phyloP scores from a whole-genome alignment of 345 rosid species.

The Hibiscus tridactylites region DNA sequence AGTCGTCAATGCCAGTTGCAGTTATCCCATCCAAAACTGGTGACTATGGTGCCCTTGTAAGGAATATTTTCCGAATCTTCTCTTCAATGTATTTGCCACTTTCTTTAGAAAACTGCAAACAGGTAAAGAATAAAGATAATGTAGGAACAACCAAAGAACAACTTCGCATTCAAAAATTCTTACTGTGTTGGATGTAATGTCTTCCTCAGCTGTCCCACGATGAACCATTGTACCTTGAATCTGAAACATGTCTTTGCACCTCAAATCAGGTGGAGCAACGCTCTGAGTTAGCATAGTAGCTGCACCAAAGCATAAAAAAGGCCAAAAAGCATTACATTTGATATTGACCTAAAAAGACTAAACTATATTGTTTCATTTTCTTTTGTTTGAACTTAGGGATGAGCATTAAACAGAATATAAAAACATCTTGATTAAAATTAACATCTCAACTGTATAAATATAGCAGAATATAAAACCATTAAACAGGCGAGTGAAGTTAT shows the following conservation, averaged over 20 bases:
- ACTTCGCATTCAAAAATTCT: not conserved
- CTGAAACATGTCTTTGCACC: slow-evolving; percentile 54
- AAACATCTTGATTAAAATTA: no score
- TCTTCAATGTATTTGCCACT: slow-evolving; percentile 33
- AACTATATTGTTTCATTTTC: no score
- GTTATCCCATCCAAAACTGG: no score
- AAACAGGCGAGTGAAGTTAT: not conserved
- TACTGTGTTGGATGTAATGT: slow-evolving; percentile 35
- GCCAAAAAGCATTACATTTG: not conserved
- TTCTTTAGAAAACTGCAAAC: slow-evolving; percentile 36
- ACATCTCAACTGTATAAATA: no score
- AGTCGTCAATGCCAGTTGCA: no score
- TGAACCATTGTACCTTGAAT: slow-evolving; percentile 43
- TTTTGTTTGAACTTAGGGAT: no score
- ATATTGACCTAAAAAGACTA: not conserved
- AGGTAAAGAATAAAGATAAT: not conserved
- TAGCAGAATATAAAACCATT: not conserved
- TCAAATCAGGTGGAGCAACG: slow-evolving; percentile 38
- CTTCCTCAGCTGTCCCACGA: slow-evolving; percentile 29
- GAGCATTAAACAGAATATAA: no score
- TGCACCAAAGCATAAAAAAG: slow-evolving; percentile 7
- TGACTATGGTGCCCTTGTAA: no score
- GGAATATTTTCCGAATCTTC: no score
- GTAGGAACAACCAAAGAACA: not conserved
- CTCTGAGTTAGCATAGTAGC: slow-evolving; percentile 50